Evolutionary conservation across 768 basidiomycete genomes (phyloP), one percentile per base, ranked within the genome.

Genomic region (Lentinula sp.): DNA sequence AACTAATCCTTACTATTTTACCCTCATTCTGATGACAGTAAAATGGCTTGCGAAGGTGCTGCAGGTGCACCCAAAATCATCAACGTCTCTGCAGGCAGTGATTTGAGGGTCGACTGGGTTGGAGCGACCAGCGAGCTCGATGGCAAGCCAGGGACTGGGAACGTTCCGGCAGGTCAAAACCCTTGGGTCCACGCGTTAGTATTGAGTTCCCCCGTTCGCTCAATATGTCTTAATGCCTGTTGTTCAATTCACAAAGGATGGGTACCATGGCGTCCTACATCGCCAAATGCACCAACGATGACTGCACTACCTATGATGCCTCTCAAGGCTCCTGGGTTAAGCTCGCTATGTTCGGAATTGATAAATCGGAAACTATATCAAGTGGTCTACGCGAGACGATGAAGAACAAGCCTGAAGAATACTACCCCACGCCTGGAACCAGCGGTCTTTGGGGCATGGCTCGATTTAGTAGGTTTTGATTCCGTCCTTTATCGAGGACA

Each of bases 181-280:
- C 63, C 63, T 36, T 63, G 60, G 60, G 63, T 63, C 13, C 63
- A 63, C 42, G 63, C 63, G 59, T 62, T 28, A 43, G 57, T 62
- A 32, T 39, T n/a, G 18, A 4, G 9, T 18, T 46, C 12, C 42
- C 15, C 54, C n/a, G 37, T 50, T n/a, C 28, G 28, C 3, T 41
- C 18, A 8, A 49, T 43, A 0, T 46, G 13, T 36, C 8, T 36
- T 58, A 6, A 50, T 13, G 16, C 12, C 16, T 6, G 7, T 8
- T 20, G 28, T 10, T 42, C 8, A 23, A 35, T 50, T 20, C 18
- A 12, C 15, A 10, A 18, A 62, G 61, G 7, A 63, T 63, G 60
- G 63, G 63, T 10, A 55, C 60, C 37, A 59, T 63, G 36, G 45
- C 60, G 16, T 48, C 50, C 18, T 61, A 63, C 53, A 63, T 63